Base-by-base conservation (phyloP, 805 yeast genomes). In the Yamadazyma philogaea region DNA sequence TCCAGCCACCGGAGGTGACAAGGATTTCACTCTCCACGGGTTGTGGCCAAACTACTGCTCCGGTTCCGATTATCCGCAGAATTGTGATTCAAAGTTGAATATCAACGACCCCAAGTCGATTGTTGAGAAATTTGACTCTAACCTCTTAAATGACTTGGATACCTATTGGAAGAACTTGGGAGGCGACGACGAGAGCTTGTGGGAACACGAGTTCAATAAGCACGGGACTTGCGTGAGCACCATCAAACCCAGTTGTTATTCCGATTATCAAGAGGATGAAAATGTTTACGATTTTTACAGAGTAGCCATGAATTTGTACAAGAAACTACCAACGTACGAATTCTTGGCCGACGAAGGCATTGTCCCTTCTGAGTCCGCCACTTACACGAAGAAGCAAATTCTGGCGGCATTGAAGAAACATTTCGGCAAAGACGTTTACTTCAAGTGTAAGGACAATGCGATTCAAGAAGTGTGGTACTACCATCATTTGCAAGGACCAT, bases 391-490 rank as follows among this genome's bases (percentile, higher is more conserved):
- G 37, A 41, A 46, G n/a, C 62, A 69, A 42, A 60, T 69, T 24
- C 49, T 48, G 30, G 52, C 48, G 2, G 72, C 74, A 1, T 59
- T 69, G 43, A 46, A 56, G 30, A 51, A 52, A 35, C 55, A 59
- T 28, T 63, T 62, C 45, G 71, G 65, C 14, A 47, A 60, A 22
- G 39, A 56, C 16, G 74, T 66, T 10, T 66, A 54, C 45, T 60
- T 69, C 56, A 63, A 63, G 30, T 69, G 75, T 49, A 58, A 43
- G 39, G 55, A 57, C 56, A 52, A 57, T 44, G 57, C 72, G 45
- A 64, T 83, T 43, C 79, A 76, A 51, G 86, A 83, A 60, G 67
- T 83, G 31, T 90, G 96, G 96, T 90, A 90, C 63, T 87, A 77
- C 67, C 86, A 84, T 68, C 74, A 81, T 47, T 70, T 89, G 43